phyloP scores from a whole-genome alignment of 306 rosid species.

The Rosa persica region DNA sequence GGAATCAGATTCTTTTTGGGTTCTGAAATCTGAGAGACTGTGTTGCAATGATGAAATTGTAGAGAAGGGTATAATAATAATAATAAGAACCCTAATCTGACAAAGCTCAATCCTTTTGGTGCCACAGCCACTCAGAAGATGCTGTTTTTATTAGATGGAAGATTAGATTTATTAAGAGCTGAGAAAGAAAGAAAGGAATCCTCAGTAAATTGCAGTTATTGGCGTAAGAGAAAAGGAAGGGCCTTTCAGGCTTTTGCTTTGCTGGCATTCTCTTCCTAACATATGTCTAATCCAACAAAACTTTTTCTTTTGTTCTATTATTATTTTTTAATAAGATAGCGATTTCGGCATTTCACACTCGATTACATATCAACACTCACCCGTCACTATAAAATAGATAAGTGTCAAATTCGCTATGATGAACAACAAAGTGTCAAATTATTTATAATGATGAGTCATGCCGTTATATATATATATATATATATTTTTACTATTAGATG shows the following conservation, averaged over 20 bases:
- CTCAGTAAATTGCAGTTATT: slow-evolving; percentile 18
- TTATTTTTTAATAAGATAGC: neutral
- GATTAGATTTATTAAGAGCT: slow-evolving; percentile 9
- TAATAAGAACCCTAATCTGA: slow-evolving; percentile 55
- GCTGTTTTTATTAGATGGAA: slow-evolving; percentile 13
- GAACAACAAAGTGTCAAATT: neutral
- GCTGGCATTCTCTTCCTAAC: slow-evolving; percentile 27
- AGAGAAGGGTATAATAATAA: slow-evolving; percentile 5
- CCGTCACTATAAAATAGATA: neutral
- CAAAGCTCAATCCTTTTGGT: slow-evolving; percentile 33
- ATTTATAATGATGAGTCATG: neutral
- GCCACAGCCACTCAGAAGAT: slow-evolving; percentile 25
- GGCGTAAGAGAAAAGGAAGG: slow-evolving; percentile 32
- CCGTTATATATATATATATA: neutral
- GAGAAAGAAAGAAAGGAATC: slow-evolving; percentile 29
- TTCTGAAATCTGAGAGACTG: slow-evolving; percentile 27
- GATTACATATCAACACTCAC: too few relatives aligned
- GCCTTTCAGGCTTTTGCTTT: slow-evolving; percentile 19
- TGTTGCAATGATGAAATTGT: slow-evolving; percentile 19
- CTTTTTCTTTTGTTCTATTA: neutral
- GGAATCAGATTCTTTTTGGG: slow-evolving; percentile 35
- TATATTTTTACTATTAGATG: neutral
- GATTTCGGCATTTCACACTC: neutral
- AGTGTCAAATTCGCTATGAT: neutral
- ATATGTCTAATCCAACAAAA: neutral